Base-by-base conservation (phyloP, 805 yeast genomes). In the Ogataea pilisensis region DNA sequence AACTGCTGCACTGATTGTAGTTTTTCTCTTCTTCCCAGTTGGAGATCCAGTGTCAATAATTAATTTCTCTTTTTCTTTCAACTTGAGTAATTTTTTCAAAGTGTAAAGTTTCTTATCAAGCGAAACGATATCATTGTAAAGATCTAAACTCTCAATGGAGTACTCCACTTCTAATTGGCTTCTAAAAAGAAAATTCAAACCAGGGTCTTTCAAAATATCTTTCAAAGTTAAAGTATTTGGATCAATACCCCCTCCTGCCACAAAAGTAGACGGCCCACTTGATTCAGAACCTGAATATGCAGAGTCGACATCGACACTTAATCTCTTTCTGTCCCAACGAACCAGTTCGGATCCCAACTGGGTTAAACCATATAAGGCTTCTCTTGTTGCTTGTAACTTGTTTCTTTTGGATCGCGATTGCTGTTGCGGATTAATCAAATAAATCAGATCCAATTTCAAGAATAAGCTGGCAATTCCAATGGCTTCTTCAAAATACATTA, bases 141-240 rank as follows among this genome's bases (percentile, higher is more conserved):
- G 87, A 46, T 82, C 81, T n/a, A 85, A 58, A 51, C 86, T 88
- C 54, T 88, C 96, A 2, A 73, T 74, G 54, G 95, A 87, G 41
- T 72, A 69, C 38, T 79, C 83, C 24, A 69, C 72, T 37, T 73
- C 77, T 38, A 88, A 58, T 55, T 85, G 88, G n/a, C 67, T 65
- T 45, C 78, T 70, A 60, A 88, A 85, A 8, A 86, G 60, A 40
- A 76, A 78, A 39, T 83, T 69, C 66, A 82, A 64, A 0, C 93
- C 96, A 0, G 95, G 95, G 57, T 88, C 95, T 8, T 63, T 61
- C 8, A 88, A 55, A 4, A 82, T 68, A 8, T 70, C 69, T 25
- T 66, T 61, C 18, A 76, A 53, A 1, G 49, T 40, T 5, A 54
- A 32, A 13, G 37, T 19, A 6, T 20, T 16, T 5, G 26, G 18